Percentiles rank a stretch among this genome's conserved stretches.
Evolutionary conservation across 495 filamentous ascomycete genomes (phyloP).

Genomic region (Parachaetomium inaequale): DNA sequence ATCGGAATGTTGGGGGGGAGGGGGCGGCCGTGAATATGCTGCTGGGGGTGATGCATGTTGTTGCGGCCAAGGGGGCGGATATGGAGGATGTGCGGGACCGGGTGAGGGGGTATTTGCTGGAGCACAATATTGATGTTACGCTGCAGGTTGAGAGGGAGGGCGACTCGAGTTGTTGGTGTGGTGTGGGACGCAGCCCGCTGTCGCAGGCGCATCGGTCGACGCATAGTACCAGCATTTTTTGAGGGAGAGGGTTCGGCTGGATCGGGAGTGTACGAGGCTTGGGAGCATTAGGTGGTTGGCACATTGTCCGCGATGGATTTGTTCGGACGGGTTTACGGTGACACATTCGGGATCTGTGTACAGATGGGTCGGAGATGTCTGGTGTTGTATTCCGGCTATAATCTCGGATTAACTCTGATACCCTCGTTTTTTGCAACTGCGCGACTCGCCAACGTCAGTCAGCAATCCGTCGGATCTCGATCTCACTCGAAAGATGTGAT

Average conservation of each 20-base stretch:
- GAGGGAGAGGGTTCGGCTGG: slow-evolving; percentile 11
- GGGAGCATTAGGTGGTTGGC: too few relatives aligned
- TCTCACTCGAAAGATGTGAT: too few relatives aligned
- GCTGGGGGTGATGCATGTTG: slow-evolving; percentile 78
- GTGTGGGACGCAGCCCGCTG: slow-evolving; percentile 37
- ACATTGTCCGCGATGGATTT: too few relatives aligned
- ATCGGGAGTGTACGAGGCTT: slow-evolving; percentile 2
- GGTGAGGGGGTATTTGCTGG: slow-evolving; percentile 55
- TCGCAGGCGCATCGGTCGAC: slow-evolving; percentile 24
- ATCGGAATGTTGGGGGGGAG: slow-evolving; percentile 47
- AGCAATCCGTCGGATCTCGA: too few relatives aligned
- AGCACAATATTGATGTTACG: slow-evolving; percentile 65
- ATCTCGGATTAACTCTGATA: too few relatives aligned
- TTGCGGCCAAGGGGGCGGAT: slow-evolving; percentile 64
- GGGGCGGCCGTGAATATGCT: slow-evolving; percentile 46
- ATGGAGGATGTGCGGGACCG: slow-evolving; percentile 73
- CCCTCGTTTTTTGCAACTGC: too few relatives aligned
- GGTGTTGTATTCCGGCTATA: too few relatives aligned
- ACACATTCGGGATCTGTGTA: too few relatives aligned
- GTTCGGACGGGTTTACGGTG: too few relatives aligned
- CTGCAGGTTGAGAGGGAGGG: slow-evolving; percentile 74
- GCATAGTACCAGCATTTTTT: slow-evolving; percentile 28
- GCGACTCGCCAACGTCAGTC: too few relatives aligned
- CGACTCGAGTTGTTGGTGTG: slow-evolving; percentile 77
- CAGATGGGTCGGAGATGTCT: too few relatives aligned